Conservation (phyloP, 2,329 filamentous ascomycete genomes). For the Xylaria hypoxylon region DNA sequence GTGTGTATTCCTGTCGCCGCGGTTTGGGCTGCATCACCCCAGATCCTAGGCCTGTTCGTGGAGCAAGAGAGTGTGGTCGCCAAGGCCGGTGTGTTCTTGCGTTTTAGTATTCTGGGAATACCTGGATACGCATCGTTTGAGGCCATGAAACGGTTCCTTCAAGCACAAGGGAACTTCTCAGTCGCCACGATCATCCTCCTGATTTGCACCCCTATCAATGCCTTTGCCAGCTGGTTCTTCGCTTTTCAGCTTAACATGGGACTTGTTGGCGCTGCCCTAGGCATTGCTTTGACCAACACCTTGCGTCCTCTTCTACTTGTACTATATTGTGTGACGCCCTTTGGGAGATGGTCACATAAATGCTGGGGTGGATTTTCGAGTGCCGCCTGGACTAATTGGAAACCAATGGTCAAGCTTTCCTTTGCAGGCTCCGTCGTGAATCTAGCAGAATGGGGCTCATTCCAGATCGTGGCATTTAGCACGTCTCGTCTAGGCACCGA, state of each 20-base stretch:
- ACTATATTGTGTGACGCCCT: slow-evolving; percentile 57
- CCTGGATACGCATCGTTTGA: slow-evolving; percentile 67
- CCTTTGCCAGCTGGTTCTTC: slow-evolving; percentile 63
- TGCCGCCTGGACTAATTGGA: slow-evolving; percentile 54
- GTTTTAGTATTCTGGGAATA: slow-evolving; percentile 60
- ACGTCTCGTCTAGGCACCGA: slow-evolving; percentile 58
- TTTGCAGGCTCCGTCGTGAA: slow-evolving; percentile 55
- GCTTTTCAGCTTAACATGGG: slow-evolving; percentile 57
- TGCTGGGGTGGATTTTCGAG: slow-evolving; percentile 60
- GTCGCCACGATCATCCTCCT: slow-evolving; percentile 57
- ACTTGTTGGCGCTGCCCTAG: slow-evolving; percentile 63
- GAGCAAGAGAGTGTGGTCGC: slow-evolving; percentile 59
- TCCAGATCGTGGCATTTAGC: slow-evolving; percentile 58
- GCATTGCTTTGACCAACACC: slow-evolving; percentile 61
- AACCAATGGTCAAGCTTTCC: slow-evolving; percentile 54
- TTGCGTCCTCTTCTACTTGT: slow-evolving; percentile 61
- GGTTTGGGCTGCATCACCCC: slow-evolving; percentile 62
- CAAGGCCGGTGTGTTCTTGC: slow-evolving; percentile 62
- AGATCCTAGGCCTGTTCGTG: slow-evolving; percentile 58
- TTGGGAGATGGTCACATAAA: slow-evolving; percentile 53
- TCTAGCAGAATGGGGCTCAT: slow-evolving; percentile 58
- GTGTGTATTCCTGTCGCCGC: slow-evolving; percentile 60
- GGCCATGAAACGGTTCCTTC: slow-evolving; percentile 64
- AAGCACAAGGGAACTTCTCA: slow-evolving; percentile 66
- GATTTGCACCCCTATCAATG: slow-evolving; percentile 61